Conservation (phyloP, 257 asterid genomes). For the Solanum infundibuliforme region DNA sequence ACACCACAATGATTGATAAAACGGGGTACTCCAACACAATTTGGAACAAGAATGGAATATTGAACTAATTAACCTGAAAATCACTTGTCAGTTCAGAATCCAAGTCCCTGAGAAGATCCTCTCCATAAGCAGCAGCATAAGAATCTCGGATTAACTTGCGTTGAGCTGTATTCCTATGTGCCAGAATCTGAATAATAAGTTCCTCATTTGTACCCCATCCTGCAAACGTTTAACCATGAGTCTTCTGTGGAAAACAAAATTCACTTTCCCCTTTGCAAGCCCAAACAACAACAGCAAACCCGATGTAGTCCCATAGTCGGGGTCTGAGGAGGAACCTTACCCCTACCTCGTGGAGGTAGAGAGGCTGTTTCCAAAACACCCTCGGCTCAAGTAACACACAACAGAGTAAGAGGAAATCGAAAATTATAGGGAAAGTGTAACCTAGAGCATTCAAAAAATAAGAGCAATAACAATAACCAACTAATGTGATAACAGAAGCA, state of each 20-base stretch:
- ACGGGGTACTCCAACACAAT: background rate
- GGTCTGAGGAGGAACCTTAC: background rate
- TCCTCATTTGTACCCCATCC: conserved; percentile 86
- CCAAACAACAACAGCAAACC: background rate
- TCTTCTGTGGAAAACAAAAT: background rate
- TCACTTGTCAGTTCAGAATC: conserved; percentile 76
- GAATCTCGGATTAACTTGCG: conserved; percentile 60
- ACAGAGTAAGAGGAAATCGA: no score
- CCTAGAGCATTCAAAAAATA: no score
- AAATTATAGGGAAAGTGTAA: no score
- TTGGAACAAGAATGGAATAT: background rate
- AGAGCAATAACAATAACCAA: no score
- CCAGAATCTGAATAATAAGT: conserved; percentile 52
- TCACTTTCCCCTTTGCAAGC: conserved; percentile 1
- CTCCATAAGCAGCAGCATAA: conserved; percentile 58
- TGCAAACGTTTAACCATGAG: conserved; percentile 10
- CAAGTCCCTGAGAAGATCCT: conserved; percentile 74
- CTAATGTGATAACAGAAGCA: no score
- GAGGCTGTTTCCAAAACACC: no score
- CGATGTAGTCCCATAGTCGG: background rate
- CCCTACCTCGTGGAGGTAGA: background rate
- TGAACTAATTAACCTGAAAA: conserved; percentile 41
- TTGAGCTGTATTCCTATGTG: conserved; percentile 73
- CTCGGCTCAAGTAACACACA: no score
- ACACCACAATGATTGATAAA: background rate